Base-by-base conservation (phyloP, 345 rosid genomes). In the Populus deltoides region DNA sequence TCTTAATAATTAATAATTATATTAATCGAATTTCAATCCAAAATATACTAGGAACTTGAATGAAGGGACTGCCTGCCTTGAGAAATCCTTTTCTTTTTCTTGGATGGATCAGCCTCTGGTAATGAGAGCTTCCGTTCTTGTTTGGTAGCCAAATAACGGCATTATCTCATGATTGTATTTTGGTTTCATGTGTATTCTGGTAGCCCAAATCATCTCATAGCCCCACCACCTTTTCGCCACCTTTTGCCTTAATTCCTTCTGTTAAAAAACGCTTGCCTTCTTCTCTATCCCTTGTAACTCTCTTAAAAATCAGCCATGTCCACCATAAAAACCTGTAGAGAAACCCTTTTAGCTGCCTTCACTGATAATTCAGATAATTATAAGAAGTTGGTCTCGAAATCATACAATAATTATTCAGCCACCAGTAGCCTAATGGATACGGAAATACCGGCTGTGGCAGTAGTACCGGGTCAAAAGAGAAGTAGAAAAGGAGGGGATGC, bases 111-210 rank as follows among this genome's bases (percentile, higher is more conserved):
- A 33, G 24, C 15, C 16, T 39, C 22, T 15, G 68, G 31, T 17
- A 53, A 33, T 1, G 80, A 59, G 35, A 29, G 29, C n/a, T 66
- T 71, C 78, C 78, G 73, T 68, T 77, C 82, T 82, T 75, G 76
- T 82, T 78, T 61, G 82, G 75, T 73, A 62, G 83, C 83, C 77
- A 41, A 57, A 77, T 83, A 85, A 79, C 85, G 85, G 88, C 86
- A 72, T 77, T 39, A 68, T 53, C 81, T 72, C 81, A 75, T 83
- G 84, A 81, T 79, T 83, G 81, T 79, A 73, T 72, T 79, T 75
- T 77, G 85, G 63, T 70, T 24, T 0, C 11, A 20, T 41, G 8
- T 6, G 29, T 7, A 2, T 35, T 7, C 31, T 63, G 57, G 63
- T 13, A 25, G 68, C 41, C 13, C 47, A 31, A 51, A 71, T 27